These are phyloP conservation scores for Borealophlyctis nickersoniae DNA, from an alignment of 192 early-diverging fungal species.

Conservation along the genomic window DNA sequence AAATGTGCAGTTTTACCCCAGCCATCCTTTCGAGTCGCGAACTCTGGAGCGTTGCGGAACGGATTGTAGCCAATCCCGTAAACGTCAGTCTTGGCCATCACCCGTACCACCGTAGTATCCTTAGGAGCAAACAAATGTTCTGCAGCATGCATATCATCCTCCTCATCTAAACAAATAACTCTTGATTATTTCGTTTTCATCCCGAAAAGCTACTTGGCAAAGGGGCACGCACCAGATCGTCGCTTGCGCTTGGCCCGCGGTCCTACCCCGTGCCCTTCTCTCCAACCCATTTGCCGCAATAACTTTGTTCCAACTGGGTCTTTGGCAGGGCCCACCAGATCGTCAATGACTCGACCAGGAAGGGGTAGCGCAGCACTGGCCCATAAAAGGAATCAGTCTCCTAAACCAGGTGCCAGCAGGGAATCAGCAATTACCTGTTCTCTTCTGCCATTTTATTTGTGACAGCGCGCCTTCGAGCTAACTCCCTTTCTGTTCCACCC, in stretches of 20 bases:
- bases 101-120: slow-evolving; percentile 37
- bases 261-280: slow-evolving; percentile 82
- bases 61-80: slow-evolving; percentile 74
- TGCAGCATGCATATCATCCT: slow-evolving; percentile 50
- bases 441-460: slow-evolving; percentile 38
- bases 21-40: slow-evolving; percentile 26
- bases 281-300: slow-evolving; percentile 82
- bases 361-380: slow-evolving; percentile 31
- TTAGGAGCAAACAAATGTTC: slow-evolving; percentile 64
- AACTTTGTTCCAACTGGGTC: slow-evolving; percentile 67
- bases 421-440: slow-evolving; percentile 36
- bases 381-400: background rate
- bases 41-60: slow-evolving; percentile 62
- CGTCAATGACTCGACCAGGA: slow-evolving; percentile 48
- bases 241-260: slow-evolving; percentile 55
- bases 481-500: slow-evolving; percentile 61
- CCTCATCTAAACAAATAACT: slow-evolving; percentile 21
- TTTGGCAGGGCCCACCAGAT: slow-evolving; percentile 58
- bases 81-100: slow-evolving; percentile 44
- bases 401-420: background rate
- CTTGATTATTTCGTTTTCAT: too few relatives aligned
- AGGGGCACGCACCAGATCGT: slow-evolving; percentile 13
- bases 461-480: slow-evolving; percentile 46
- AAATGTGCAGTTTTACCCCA: background rate
- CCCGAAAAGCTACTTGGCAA: too few relatives aligned